phyloP scores from a whole-genome alignment of 2,329 filamentous ascomycete species.

The Hypoxylon sp. region DNA sequence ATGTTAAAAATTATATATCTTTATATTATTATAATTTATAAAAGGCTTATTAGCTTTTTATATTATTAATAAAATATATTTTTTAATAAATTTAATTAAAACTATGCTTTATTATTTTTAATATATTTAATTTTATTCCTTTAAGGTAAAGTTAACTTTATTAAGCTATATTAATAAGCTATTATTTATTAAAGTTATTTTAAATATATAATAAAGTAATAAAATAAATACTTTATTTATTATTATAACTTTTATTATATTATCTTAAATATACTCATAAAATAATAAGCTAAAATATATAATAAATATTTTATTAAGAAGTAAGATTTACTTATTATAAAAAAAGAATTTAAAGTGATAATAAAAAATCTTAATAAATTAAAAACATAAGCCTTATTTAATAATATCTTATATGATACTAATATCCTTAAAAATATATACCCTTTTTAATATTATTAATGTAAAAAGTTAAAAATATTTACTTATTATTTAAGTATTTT shows the following conservation, averaged over 20 bases:
- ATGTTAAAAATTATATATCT: not conserved
- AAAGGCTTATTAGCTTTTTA: not conserved
- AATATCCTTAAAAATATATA: not conserved
- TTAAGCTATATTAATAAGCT: not conserved
- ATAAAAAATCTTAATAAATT: not conserved
- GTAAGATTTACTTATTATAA: too few relatives aligned
- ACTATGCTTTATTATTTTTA: not conserved
- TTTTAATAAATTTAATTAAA: slow-evolving; percentile 9
- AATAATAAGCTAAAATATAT: too few relatives aligned
- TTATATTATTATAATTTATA: not conserved
- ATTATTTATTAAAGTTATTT: slow-evolving; percentile 1
- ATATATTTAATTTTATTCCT: not conserved
- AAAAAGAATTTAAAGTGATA: not conserved
- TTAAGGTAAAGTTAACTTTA: not conserved
- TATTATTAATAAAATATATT: not conserved
- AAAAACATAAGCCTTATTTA: not conserved
- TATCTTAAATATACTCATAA: too few relatives aligned
- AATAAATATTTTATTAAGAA: too few relatives aligned
- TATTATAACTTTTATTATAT: slow-evolving; percentile 8
- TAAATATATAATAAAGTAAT: slow-evolving; percentile 6
- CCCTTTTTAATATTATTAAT: not conserved
- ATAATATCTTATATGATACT: not conserved
- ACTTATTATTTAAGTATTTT: too few relatives aligned
- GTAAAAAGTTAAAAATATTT: too few relatives aligned
- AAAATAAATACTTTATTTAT: not conserved